Conservation (phyloP, 129 eudicot species). For the Lactuca saligna region DNA sequence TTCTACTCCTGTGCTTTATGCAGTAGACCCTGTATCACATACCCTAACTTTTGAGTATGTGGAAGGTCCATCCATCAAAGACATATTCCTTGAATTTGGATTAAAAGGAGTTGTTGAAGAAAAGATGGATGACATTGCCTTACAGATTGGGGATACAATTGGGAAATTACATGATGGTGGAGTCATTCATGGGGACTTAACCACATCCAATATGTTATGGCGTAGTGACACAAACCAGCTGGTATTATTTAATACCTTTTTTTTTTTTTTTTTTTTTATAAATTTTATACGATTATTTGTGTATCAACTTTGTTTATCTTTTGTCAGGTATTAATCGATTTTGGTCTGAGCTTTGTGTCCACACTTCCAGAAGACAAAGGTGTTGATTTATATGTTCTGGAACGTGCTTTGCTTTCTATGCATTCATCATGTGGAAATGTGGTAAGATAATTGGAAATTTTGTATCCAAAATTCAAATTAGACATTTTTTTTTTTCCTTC, state of each 20-base stretch:
- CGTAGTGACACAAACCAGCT: constrained; percentile 62
- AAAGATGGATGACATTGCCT: constrained; percentile 70
- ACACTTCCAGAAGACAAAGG: constrained; percentile 99
- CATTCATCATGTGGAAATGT: constrained; percentile 97
- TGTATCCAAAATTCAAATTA: background rate
- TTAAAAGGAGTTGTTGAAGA: constrained; percentile 66
- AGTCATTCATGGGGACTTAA: constrained; percentile 87
- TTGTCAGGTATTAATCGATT: constrained; percentile 76
- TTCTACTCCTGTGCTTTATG: constrained; percentile 78
- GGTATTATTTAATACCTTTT: constrained; percentile 39
- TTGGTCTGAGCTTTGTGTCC: constrained; percentile 88
- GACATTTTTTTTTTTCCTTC: no score
- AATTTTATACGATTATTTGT: background rate
- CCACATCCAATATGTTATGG: constrained; percentile 96
- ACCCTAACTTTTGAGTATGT: constrained; percentile 78
- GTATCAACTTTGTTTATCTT: background rate
- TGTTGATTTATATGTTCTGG: constrained; percentile 92
- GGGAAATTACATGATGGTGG: constrained; percentile 97
- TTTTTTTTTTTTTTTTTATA: background rate
- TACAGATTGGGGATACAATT: constrained; percentile 73
- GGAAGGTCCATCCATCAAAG: constrained; percentile 82
- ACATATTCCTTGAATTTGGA: constrained; percentile 79
- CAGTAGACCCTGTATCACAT: constrained; percentile 66
- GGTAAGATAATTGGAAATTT: constrained; percentile 41
- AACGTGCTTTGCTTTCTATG: constrained; percentile 93